phyloP scores from a whole-genome alignment of 2,329 filamentous ascomycete genomes.

The Nemania abortiva region DNA sequence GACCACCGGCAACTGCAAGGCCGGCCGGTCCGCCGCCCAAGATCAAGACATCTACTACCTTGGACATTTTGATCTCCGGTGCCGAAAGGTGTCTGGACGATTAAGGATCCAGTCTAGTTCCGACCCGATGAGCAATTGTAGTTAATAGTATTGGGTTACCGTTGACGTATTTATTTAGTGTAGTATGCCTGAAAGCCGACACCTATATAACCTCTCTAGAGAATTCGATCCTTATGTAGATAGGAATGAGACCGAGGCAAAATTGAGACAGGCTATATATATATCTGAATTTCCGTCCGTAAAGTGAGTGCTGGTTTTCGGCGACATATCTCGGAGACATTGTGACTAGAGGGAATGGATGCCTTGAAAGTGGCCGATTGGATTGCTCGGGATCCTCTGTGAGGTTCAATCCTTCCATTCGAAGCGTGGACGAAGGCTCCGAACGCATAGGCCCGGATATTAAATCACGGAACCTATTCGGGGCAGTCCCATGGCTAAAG shows the following conservation, averaged over 20 bases:
- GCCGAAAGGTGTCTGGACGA: not conserved
- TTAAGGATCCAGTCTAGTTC: not conserved
- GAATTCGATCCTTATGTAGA: slow-evolving; percentile 1
- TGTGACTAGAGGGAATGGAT: not conserved
- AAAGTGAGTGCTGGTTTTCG: slow-evolving; percentile 7
- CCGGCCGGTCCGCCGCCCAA: slow-evolving; percentile 60
- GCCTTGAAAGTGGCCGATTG: slow-evolving; percentile 18
- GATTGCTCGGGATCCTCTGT: slow-evolving; percentile 1
- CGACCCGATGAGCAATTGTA: slow-evolving; percentile 1
- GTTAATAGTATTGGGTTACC: not conserved
- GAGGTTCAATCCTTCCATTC: not conserved
- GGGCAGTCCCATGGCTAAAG: slow-evolving; percentile 31
- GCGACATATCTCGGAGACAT: slow-evolving; percentile 42
- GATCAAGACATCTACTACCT: slow-evolving; percentile 52
- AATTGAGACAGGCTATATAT: not conserved
- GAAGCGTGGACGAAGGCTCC: slow-evolving; percentile 5
- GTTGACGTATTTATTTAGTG: not conserved
- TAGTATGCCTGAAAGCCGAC: not conserved
- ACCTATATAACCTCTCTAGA: not conserved
- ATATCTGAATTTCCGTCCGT: slow-evolving; percentile 10
- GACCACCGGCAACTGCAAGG: slow-evolving; percentile 54
- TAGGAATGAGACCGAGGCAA: not conserved
- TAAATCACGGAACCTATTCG: slow-evolving; percentile 6
- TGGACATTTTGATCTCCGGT: slow-evolving; percentile 2
- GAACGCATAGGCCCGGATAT: slow-evolving; percentile 31